These are phyloP conservation scores for Gynostemma pentaphyllum DNA, from an alignment of 306 rosid species.

Conservation along the genomic window DNA sequence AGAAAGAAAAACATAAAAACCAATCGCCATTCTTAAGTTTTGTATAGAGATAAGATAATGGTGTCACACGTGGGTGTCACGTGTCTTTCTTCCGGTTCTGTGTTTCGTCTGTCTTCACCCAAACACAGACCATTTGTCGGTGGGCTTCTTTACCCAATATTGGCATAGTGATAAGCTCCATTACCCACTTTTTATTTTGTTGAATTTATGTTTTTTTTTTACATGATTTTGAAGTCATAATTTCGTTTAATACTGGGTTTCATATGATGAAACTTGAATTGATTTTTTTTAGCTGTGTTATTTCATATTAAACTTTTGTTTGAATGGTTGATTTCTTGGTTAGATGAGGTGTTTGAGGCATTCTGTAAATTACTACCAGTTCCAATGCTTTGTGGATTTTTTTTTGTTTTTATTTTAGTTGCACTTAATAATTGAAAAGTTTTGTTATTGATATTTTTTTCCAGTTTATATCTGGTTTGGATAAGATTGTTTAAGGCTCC, in stretches of 20 bases:
- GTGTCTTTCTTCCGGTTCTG: conserved; percentile 28
- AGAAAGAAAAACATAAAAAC: background rate
- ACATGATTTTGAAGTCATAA: too few species aligned
- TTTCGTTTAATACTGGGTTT: background rate
- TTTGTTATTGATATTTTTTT: background rate
- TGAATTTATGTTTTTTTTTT: background rate
- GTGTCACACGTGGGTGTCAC: conserved; percentile 36
- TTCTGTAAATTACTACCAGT: background rate
- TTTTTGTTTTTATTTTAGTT: background rate
- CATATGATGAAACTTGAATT: background rate
- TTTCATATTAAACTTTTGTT: background rate
- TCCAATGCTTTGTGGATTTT: background rate
- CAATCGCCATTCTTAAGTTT: background rate
- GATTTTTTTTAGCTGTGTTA: background rate
- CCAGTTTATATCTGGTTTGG: background rate
- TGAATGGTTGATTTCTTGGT: background rate
- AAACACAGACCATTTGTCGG: conserved; percentile 38
- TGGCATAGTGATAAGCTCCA: background rate
- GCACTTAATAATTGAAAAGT: too few species aligned
- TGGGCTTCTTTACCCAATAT: conserved; percentile 18
- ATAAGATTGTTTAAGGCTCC: background rate
- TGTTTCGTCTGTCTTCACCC: conserved; percentile 27
- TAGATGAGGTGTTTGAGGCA: background rate
- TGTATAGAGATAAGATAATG: too few species aligned
- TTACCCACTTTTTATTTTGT: background rate